Evolutionary conservation across 108 stramenopile species (phyloP).

Genomic region (Asterionellopsis glacialis): DNA sequence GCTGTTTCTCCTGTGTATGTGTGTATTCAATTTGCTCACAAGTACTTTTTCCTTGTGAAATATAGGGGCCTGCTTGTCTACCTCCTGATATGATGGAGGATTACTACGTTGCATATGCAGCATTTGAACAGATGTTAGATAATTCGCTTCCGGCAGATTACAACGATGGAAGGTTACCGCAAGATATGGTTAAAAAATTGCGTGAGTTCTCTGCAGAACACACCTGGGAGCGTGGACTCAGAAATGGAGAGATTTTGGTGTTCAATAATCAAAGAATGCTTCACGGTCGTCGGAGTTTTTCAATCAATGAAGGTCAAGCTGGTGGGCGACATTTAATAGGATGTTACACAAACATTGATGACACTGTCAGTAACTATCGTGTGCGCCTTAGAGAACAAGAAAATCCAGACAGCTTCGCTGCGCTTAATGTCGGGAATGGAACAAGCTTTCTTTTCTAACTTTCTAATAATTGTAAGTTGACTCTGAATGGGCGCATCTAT

Average conservation of each 20-base stretch:
- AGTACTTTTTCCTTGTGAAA: too few species aligned
- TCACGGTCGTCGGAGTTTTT: conserved; percentile 66
- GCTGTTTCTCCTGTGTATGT: too few species aligned
- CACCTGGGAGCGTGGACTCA: conserved; percentile 57
- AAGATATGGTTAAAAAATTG: conserved; percentile 23
- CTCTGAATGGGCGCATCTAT: not conserved
- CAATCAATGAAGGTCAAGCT: conserved; percentile 10
- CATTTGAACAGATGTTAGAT: conserved; percentile 59
- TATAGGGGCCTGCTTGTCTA: conserved; percentile 43
- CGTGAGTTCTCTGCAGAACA: conserved; percentile 40
- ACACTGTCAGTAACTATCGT: conserved; percentile 62
- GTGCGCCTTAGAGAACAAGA: conserved; percentile 24
- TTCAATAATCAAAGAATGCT: conserved; percentile 82
- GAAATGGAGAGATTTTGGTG: conserved; percentile 57
- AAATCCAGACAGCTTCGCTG: not conserved
- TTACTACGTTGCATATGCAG: conserved; percentile 64
- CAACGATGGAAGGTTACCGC: conserved; percentile 1
- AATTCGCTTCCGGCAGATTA: not conserved
- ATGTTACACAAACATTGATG: conserved; percentile 73
- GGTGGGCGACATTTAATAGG: conserved; percentile 66
- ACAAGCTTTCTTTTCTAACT: conserved; percentile 1
- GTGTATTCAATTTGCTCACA: too few species aligned
- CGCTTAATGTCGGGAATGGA: conserved; percentile 3
- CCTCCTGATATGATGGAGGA: conserved; percentile 32
- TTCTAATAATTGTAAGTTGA: not conserved